Evolutionary conservation across 1,284 basidiomycete genomes (phyloP).

Genomic region (Trichosporon faecale): DNA sequence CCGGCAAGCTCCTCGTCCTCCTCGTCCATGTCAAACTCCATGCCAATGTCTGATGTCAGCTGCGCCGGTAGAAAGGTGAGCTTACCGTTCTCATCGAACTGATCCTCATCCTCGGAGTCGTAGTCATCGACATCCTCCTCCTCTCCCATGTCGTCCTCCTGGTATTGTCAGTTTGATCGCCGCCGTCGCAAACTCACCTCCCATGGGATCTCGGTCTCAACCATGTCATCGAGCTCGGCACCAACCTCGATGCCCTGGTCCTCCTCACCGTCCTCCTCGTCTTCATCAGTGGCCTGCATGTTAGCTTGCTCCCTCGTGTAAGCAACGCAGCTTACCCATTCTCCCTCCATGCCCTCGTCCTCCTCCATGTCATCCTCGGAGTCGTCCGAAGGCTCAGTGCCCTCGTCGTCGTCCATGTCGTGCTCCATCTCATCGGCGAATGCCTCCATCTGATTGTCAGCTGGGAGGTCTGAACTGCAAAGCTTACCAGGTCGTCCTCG

Average conservation of each 20-base stretch:
- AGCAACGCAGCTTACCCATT: constrained; percentile 31
- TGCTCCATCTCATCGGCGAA: constrained; percentile 38
- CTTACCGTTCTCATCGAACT: constrained; percentile 65
- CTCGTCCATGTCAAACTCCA: constrained; percentile 44
- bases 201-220: constrained; percentile 32
- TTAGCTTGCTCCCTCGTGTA: too few relatives aligned
- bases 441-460: constrained; percentile 30
- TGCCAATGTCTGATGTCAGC: constrained; percentile 17
- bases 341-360: constrained; percentile 31
- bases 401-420: constrained; percentile 59
- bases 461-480: neutral
- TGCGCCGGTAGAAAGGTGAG: neutral
- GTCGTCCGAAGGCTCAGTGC: constrained; percentile 52
- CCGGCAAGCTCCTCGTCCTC: constrained; percentile 52
- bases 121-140: constrained; percentile 34
- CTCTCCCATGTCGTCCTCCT: constrained; percentile 56
- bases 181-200: constrained; percentile 24
- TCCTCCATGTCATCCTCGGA: constrained; percentile 44
- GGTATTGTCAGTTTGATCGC: neutral
- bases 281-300: constrained; percentile 32
- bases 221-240: constrained; percentile 32
- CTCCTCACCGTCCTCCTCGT: constrained; percentile 38
- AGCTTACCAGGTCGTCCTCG: constrained; percentile 60
- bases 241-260: constrained; percentile 22
- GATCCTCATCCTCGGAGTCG: constrained; percentile 57